Percentiles rank a stretch among this genome's conserved stretches.
phyloP scores from a whole-genome alignment of 495 filamentous ascomycete genomes.

The Xylaria curta region DNA sequence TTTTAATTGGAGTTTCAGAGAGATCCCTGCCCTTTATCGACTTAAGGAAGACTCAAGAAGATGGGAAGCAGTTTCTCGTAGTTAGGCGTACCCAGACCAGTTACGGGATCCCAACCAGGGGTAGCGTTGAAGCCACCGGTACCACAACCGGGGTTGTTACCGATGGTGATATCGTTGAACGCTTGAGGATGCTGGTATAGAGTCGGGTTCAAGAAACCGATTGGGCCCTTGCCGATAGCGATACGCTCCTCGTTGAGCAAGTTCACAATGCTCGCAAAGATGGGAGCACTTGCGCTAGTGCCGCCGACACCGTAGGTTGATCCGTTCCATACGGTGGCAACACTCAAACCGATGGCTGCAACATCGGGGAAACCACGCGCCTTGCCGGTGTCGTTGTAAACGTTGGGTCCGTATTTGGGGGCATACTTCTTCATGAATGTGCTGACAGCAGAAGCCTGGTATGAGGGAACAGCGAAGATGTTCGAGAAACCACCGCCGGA shows the following conservation, averaged over 20 bases:
- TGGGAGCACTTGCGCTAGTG: slow-evolving; percentile 46
- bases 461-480: slow-evolving; percentile 65
- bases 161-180: slow-evolving; percentile 66
- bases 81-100: slow-evolving; percentile 45
- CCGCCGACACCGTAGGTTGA: slow-evolving; percentile 53
- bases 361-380: slow-evolving; percentile 68
- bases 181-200: slow-evolving; percentile 65
- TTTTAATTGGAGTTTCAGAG: background rate
- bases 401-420: slow-evolving; percentile 55
- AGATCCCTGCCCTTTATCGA: background rate
- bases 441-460: slow-evolving; percentile 64
- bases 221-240: slow-evolving; percentile 55
- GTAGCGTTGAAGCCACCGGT: slow-evolving; percentile 54
- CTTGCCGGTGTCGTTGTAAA: slow-evolving; percentile 46
- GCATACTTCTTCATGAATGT: slow-evolving; percentile 61
- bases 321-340: slow-evolving; percentile 56
- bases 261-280: slow-evolving; percentile 58
- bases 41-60: slow-evolving; percentile 23
- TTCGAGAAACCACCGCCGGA: slow-evolving; percentile 75
- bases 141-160: slow-evolving; percentile 63
- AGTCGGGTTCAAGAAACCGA: slow-evolving; percentile 70
- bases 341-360: slow-evolving; percentile 63
- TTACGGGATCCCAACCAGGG: slow-evolving; percentile 48
- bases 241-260: slow-evolving; percentile 68
- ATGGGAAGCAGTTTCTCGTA: slow-evolving; percentile 37